Base-by-base conservation (phyloP, 2,329 filamentous ascomycete genomes). In the Pestalotiopsis sp. region DNA sequence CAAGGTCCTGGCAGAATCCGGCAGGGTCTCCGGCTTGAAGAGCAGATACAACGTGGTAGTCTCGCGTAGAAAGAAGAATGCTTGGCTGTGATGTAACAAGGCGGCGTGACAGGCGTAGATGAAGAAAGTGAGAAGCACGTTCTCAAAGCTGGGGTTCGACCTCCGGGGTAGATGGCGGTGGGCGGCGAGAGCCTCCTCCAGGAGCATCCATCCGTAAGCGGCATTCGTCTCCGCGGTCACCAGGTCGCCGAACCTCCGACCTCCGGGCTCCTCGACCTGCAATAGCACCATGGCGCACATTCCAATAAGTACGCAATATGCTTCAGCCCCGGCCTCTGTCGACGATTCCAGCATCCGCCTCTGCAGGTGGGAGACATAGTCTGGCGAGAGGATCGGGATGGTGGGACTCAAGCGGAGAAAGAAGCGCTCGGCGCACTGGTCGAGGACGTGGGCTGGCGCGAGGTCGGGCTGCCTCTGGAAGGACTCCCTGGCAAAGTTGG, bases 11-110 rank as follows among this genome's bases (percentile, higher is more conserved):
- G 73, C 72, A 1, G 67, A 41, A 2, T 69, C 65, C 52, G 75
- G 70, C 11, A 80, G 75, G 9, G 73, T 72, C 2, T 79, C 76
- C 1, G 78, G 70, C 5, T 76, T 72, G 20, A 83, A 62, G 0
- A 84, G 72, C 4, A 80, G 70, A n/a, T 81, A 79, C 0, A 83
- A 70, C 0, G 82, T 83, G 1, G 81, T 82, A 0, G 82, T 79
- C 68, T 84, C 81, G n/a, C 83, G 77, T 0, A 84, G 75, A 58
- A 81, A 83, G 20, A 82, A 71, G 81, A 83, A 84, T 0, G 83
- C 81, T 45, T 81, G 82, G 62, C 79, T 82, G 69, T 84, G 83
- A 65, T 83, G 82, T 4, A 79, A 81, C 5, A 83, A 72, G 12
- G 78, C 75, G 1, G 81, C 80, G 61, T 84, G 81, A 58, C 82